phyloP scores from a whole-genome alignment of 306 rosid genomes.

The Fagus crenata region DNA sequence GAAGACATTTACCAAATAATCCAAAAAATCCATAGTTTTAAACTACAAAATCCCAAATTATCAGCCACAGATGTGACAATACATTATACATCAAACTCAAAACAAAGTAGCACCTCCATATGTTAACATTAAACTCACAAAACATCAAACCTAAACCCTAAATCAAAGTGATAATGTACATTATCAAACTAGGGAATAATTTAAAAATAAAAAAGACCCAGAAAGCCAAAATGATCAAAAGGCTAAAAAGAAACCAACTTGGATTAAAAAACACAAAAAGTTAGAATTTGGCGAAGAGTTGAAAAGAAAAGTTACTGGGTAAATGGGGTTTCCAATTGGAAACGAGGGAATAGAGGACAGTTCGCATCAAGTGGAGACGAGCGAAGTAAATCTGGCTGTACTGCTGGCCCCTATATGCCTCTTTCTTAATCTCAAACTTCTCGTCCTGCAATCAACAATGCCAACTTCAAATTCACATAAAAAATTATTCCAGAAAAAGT shows the following conservation, averaged over 20 bases:
- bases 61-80: background rate
- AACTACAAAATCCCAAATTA: background rate
- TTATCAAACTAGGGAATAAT: background rate
- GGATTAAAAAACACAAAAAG: background rate
- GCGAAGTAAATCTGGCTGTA: slow-evolving; percentile 87
- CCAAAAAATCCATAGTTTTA: background rate
- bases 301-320: slow-evolving; percentile 48
- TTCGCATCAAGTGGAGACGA: slow-evolving; percentile 84
- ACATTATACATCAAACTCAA: background rate
- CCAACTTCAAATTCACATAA: background rate
- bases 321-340: slow-evolving; percentile 70
- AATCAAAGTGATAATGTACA: background rate
- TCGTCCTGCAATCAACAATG: slow-evolving; percentile 52
- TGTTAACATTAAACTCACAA: background rate
- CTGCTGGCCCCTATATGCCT: slow-evolving; percentile 73
- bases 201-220: background rate
- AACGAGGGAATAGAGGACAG: slow-evolving; percentile 66
- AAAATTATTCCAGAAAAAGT: background rate
- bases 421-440: slow-evolving; percentile 59
- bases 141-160: slow-evolving; percentile 23
- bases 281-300: background rate
- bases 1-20: background rate
- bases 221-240: slow-evolving; percentile 6
- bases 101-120: background rate
- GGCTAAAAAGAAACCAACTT: background rate